These are phyloP conservation scores for Auxenochlorella pyrenoidosa DNA, from an alignment of 139 green algal genomes.

Conservation along the genomic window DNA sequence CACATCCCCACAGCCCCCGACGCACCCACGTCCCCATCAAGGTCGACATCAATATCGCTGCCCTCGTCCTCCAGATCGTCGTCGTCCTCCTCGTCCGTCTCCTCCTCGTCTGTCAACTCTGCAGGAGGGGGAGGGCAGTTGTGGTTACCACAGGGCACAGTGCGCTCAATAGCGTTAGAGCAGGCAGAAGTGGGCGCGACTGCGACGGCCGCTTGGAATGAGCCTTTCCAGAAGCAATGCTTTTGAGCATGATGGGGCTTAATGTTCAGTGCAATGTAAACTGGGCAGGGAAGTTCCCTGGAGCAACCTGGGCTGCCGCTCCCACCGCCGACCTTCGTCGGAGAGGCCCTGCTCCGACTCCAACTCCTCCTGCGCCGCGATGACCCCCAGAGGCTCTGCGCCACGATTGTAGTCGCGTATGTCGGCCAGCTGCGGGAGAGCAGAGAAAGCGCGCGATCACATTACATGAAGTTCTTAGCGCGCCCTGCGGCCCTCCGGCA, in stretches of 20 bases:
- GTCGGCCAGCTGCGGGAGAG: not conserved
- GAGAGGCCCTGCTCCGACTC: slow-evolving; percentile 24
- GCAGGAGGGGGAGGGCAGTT: not conserved
- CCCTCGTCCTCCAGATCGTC: not conserved
- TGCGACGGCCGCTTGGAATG: too few species aligned
- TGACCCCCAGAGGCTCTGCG: slow-evolving; percentile 18
- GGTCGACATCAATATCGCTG: not conserved
- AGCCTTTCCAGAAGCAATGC: too few species aligned
- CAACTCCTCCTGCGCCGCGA: slow-evolving; percentile 20
- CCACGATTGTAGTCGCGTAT: slow-evolving; percentile 24
- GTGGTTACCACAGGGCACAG: too few species aligned
- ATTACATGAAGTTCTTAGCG: not conserved
- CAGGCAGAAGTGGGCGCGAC: too few species aligned
- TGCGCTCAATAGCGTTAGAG: too few species aligned
- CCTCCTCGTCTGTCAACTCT: slow-evolving; percentile 29
- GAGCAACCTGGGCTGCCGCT: not conserved
- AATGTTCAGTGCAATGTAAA: too few species aligned
- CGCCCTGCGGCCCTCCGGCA: too few species aligned
- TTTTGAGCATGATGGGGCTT: too few species aligned
- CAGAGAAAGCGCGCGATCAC: not conserved
- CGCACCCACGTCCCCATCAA: not conserved
- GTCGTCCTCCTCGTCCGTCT: not conserved
- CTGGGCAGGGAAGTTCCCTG: too few species aligned
- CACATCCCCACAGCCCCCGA: too few species aligned
- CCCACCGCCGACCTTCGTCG: not conserved